phyloP scores from a whole-genome alignment of 768 basidiomycete species.

The Rhizopogon salebrosus region DNA sequence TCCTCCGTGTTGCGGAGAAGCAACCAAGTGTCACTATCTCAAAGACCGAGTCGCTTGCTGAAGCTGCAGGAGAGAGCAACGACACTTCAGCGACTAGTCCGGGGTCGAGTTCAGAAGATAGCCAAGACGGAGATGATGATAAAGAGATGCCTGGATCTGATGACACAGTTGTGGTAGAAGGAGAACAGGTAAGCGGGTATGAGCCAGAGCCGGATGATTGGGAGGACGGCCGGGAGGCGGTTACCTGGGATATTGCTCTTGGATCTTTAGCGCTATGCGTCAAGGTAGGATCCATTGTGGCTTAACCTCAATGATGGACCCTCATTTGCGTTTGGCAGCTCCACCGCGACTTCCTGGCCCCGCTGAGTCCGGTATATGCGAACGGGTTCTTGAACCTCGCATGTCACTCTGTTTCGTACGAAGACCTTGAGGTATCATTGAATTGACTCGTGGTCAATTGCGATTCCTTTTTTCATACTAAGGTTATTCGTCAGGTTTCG shows the following conservation, averaged over 20 bases:
- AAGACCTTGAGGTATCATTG: slow-evolving; percentile 48
- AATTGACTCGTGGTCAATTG: neutral
- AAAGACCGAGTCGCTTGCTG: neutral
- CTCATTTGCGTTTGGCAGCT: slow-evolving; percentile 32
- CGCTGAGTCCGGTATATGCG: slow-evolving; percentile 48
- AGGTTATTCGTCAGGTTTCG: slow-evolving; percentile 32
- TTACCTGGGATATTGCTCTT: slow-evolving; percentile 55
- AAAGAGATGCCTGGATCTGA: neutral
- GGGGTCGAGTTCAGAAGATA: neutral
- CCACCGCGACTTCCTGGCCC: slow-evolving; percentile 58
- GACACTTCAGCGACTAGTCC: neutral
- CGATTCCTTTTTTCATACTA: neutral
- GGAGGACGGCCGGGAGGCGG: slow-evolving; percentile 17
- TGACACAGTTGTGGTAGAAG: neutral
- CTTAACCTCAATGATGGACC: neutral
- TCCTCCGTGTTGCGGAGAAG: slow-evolving; percentile 31
- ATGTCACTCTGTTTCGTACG: slow-evolving; percentile 38
- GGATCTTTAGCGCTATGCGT: slow-evolving; percentile 56
- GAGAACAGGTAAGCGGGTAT: neutral
- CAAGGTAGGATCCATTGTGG: slow-evolving; percentile 37
- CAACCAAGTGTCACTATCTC: neutral
- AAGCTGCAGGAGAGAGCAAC: neutral
- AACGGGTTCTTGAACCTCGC: slow-evolving; percentile 47
- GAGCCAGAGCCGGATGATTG: neutral
- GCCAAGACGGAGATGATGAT: slow-evolving; percentile 5